Percentiles rank a stretch among this genome's conserved stretches.
phyloP scores from a whole-genome alignment of 2,329 filamentous ascomycete species.

The Coniosporium tulheliwenetii region DNA sequence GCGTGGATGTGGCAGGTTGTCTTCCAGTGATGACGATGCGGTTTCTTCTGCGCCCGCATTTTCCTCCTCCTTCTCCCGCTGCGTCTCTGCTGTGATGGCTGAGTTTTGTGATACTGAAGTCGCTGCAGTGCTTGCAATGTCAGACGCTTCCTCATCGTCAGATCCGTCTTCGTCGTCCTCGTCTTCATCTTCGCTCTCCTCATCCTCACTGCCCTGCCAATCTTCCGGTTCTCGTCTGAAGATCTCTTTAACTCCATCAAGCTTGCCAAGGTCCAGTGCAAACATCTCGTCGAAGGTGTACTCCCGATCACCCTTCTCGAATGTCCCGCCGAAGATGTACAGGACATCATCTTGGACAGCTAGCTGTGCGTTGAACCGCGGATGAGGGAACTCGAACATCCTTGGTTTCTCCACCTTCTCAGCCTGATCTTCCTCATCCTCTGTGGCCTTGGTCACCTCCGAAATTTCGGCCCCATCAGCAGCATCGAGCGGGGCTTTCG shows the following conservation, averaged over 20 bases:
- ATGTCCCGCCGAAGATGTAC: constrained; percentile 91
- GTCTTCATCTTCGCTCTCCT: constrained; percentile 31
- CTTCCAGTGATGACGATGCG: constrained; percentile 40
- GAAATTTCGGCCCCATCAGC: constrained; percentile 21
- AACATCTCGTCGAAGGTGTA: constrained; percentile 94
- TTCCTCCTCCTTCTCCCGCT: constrained; percentile 34
- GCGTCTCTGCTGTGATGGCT: constrained; percentile 22
- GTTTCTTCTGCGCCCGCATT: constrained; percentile 8
- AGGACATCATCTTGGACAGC: constrained; percentile 84
- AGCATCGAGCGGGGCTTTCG: constrained; percentile 47
- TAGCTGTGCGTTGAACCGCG: constrained; percentile 79
- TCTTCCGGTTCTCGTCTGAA: constrained; percentile 76
- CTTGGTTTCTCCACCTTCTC: constrained; percentile 36
- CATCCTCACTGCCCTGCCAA: constrained; percentile 47
- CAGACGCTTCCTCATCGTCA: constrained; percentile 34
- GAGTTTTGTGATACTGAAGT: constrained; percentile 21
- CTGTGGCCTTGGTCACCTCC: constrained; percentile 13
- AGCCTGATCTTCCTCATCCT: constrained; percentile 39
- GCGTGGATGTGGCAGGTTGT: constrained; percentile 58
- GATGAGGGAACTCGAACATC: constrained; percentile 73
- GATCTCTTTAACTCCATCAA: constrained; percentile 86
- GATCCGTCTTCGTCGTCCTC: constrained; percentile 27
- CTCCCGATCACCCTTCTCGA: constrained; percentile 86
- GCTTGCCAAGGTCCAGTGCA: constrained; percentile 80
- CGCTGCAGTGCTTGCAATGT: constrained; percentile 33